A percentile compares a stretch with the other conserved stretches of the same genome.
Conservation (phyloP, 148 eudicot species). For the Persicaria tinctoria region DNA sequence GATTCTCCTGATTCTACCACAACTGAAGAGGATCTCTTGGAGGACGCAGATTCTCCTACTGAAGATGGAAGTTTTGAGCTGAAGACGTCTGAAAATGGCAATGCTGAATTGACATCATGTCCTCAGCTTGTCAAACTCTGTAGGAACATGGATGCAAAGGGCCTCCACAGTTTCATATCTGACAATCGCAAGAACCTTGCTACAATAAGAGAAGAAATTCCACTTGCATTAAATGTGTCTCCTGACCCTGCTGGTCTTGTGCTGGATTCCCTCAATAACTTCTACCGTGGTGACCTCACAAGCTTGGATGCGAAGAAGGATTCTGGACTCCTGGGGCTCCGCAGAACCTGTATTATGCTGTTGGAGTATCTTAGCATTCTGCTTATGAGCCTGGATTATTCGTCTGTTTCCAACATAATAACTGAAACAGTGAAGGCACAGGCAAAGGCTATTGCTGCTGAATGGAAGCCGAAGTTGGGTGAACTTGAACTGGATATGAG, state of each 20-base stretch:
- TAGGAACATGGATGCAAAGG: conserved; percentile 76
- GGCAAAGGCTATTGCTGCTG: conserved; percentile 82
- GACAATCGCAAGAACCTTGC: conserved; percentile 99
- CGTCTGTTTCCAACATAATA: conserved; percentile 42
- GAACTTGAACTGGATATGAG: conserved; percentile 84
- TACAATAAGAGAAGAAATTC: conserved; percentile 84
- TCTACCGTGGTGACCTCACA: conserved; percentile 52
- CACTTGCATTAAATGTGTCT: conserved; percentile 72
- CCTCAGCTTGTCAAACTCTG: conserved; percentile 81
- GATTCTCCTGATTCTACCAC: conserved; percentile 43
- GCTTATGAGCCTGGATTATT: conserved; percentile 36
- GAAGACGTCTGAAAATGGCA: conserved; percentile 38
- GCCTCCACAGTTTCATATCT: conserved; percentile 90
- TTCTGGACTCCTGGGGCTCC: conserved; percentile 77
- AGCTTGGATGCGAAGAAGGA: conserved; percentile 78
- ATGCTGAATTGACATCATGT: conserved; percentile 50
- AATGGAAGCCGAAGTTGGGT: conserved; percentile 89
- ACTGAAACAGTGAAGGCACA: conserved; percentile 50
- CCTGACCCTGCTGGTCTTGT: conserved; percentile 78
- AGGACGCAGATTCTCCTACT: conserved; percentile 21
- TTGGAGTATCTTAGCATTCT: conserved; percentile 89
- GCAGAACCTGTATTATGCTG: conserved; percentile 94
- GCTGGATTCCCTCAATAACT: conserved; percentile 70
- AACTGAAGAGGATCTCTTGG: conserved; percentile 37
- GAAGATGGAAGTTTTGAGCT: conserved; percentile 31